These are phyloP conservation scores for Wickerhamiella infanticola DNA, from an alignment of 1,139 yeast species.

Conservation along the genomic window DNA sequence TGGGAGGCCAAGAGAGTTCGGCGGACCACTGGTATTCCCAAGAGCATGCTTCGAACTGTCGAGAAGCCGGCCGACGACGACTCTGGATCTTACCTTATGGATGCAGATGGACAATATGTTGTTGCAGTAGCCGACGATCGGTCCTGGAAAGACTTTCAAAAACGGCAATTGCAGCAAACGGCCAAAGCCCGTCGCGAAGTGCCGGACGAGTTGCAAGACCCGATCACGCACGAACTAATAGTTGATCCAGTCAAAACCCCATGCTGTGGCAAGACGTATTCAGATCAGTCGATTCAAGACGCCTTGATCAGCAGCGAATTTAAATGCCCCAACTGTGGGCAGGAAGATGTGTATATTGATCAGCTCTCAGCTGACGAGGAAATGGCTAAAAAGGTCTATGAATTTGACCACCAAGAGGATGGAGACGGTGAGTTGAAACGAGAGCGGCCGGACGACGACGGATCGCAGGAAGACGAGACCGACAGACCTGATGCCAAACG, in stretches of 20 bases:
- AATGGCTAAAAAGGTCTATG: slow-evolving; percentile 37
- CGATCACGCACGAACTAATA: slow-evolving; percentile 45
- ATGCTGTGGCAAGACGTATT: slow-evolving; percentile 50
- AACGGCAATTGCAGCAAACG: slow-evolving; percentile 30
- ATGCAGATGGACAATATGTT: slow-evolving; percentile 91
- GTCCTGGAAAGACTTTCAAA: slow-evolving; percentile 78
- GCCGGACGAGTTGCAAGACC: slow-evolving; percentile 44
- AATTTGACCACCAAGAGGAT: slow-evolving; percentile 35
- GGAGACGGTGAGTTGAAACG: slow-evolving; percentile 12
- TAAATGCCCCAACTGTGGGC: slow-evolving; percentile 75
- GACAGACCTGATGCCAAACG: neutral
- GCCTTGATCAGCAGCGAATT: slow-evolving; percentile 68
- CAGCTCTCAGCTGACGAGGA: slow-evolving; percentile 46
- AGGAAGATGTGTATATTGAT: slow-evolving; percentile 62
- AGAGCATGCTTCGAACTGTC: slow-evolving; percentile 73
- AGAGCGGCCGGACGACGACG: neutral
- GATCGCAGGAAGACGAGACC: neutral
- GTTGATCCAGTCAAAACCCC: slow-evolving; percentile 73
- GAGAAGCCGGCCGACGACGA: slow-evolving; percentile 45
- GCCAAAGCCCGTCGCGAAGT: slow-evolving; percentile 34
- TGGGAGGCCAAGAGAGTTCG: slow-evolving; percentile 86
- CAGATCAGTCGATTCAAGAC: slow-evolving; percentile 55
- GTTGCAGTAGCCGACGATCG: slow-evolving; percentile 86
- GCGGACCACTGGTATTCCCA: slow-evolving; percentile 95
- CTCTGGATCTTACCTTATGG: slow-evolving; percentile 68